phyloP scores from a whole-genome alignment of 73 alveolate species.

The Paramecium bursaria region DNA sequence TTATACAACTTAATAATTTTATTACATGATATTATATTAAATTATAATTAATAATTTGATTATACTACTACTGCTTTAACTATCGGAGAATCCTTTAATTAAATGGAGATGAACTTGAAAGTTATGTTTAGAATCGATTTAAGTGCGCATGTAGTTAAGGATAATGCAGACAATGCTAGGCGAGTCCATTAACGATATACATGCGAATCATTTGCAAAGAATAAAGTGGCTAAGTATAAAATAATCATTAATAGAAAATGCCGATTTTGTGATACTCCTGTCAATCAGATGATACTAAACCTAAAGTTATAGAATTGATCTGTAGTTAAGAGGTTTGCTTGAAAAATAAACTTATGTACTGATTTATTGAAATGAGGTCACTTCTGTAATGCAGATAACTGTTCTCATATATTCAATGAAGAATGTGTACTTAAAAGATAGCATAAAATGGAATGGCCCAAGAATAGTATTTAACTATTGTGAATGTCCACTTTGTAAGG shows the following conservation, averaged over 20 bases:
- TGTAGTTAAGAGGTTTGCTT: conserved; percentile 76
- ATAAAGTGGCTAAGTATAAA: conserved; percentile 60
- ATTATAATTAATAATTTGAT: too few relatives aligned
- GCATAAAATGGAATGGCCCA: conserved; percentile 37
- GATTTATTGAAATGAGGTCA: conserved; percentile 79
- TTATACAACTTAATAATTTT: too few relatives aligned
- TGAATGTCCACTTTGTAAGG: conserved; percentile 13
- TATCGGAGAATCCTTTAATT: too few relatives aligned
- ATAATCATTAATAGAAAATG: too few relatives aligned
- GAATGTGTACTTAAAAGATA: background rate
- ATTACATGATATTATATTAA: too few relatives aligned
- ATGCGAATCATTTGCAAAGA: conserved; percentile 73
- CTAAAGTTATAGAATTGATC: conserved; percentile 54
- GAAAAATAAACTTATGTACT: conserved; percentile 71
- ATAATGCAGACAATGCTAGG: conserved; percentile 81
- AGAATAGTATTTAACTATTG: conserved; percentile 32
- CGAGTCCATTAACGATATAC: conserved; percentile 89
- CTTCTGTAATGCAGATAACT: background rate
- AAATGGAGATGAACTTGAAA: conserved; percentile 66
- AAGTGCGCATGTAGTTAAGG: conserved; percentile 77
- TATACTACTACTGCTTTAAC: too few relatives aligned
- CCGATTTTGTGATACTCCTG: conserved; percentile 65
- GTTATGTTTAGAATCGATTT: conserved; percentile 83
- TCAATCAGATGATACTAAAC: conserved; percentile 50
- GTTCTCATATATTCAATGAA: background rate